These are phyloP conservation scores for Termitomyces sp. DNA, from an alignment of 1,284 basidiomycete genomes.

Conservation along the genomic window DNA sequence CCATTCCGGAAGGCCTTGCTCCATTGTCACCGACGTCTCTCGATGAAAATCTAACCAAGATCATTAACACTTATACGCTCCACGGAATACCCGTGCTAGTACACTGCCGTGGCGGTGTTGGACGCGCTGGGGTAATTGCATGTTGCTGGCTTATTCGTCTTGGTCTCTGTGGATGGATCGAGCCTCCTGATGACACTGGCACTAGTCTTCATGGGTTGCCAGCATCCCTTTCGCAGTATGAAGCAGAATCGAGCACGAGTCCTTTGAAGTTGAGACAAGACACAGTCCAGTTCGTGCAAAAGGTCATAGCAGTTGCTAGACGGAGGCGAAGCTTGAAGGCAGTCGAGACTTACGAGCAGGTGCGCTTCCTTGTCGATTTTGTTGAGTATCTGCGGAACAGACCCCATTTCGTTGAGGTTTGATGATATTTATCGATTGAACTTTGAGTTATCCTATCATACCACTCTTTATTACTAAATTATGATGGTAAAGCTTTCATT, in stretches of 20 bases:
- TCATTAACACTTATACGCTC: slow-evolving; percentile 76
- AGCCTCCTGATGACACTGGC: slow-evolving; percentile 15
- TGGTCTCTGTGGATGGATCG: slow-evolving; percentile 75
- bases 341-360: slow-evolving; percentile 90
- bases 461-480: slow-evolving; percentile 13
- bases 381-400: slow-evolving; percentile 59
- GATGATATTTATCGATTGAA: background rate
- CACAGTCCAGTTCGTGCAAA: slow-evolving; percentile 66
- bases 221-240: background rate
- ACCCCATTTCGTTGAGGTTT: background rate
- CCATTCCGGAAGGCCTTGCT: slow-evolving; percentile 88
- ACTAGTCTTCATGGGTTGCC: slow-evolving; percentile 1
- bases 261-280: slow-evolving; percentile 24
- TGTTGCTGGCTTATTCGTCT: slow-evolving; percentile 93
- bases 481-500: slow-evolving; percentile 1
- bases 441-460: background rate
- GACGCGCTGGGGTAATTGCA: slow-evolving; percentile 89
- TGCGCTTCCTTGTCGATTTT: slow-evolving; percentile 79
- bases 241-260: background rate
- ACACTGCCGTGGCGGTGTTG: slow-evolving; percentile 94
- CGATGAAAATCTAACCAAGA: slow-evolving; percentile 64
- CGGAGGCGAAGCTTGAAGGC: slow-evolving; percentile 78
- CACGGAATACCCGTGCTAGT: slow-evolving; percentile 74
- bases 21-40: slow-evolving; percentile 63
- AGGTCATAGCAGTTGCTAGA: slow-evolving; percentile 70